Evolutionary conservation across 495 filamentous ascomycete species (phyloP), one percentile per base, ranked within the genome.

Genomic region (Xylaria curta): DNA sequence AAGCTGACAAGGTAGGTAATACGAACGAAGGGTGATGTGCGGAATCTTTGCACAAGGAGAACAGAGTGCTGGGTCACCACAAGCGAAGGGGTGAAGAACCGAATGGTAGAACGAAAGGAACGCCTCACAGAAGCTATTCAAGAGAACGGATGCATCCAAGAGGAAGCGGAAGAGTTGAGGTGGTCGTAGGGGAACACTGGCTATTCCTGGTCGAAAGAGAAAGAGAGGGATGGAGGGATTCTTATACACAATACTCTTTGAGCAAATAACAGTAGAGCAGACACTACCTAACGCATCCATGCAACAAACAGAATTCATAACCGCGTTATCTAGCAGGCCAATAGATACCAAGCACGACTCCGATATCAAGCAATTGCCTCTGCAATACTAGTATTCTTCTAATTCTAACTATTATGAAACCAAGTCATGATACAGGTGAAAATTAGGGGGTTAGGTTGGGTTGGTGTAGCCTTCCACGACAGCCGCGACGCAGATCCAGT

Each of bases 121-220:
- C 49, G 49, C 65, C 28, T 73, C 71, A 70, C 71, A 64, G 56
- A 69, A 65, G 66, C 66, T 69, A 70, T 49, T 58, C 49, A 71
- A 76, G 49, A 36, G 68, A 71, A 12, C 42, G 53, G 54, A 70
- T 66, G 66, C 70, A 72, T 72, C 70, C 40, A 69, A 40, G 31
- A 40, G 47, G 36, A 68, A 46, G 26, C 64, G 21, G 17, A 59
- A 60, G 36, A 66, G 33, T 68, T 15, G 42, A 44, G 38, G 60
- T 68, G 54, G 33, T 38, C 24, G 24, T 42, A 40, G 71, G 33
- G 7, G 26, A 33, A 17, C 10, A 54, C 33, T 67, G 47, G 28
- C n/a, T 42, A 56, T 67, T 26, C 31, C 4, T 56, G 28, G 15
- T 2, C 24, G 26, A n/a, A 24, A 40, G 6, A 33, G 47, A 33